These are phyloP conservation scores for Alternaria panax DNA, from an alignment of 2,329 filamentous ascomycete species.

Conservation along the genomic window DNA sequence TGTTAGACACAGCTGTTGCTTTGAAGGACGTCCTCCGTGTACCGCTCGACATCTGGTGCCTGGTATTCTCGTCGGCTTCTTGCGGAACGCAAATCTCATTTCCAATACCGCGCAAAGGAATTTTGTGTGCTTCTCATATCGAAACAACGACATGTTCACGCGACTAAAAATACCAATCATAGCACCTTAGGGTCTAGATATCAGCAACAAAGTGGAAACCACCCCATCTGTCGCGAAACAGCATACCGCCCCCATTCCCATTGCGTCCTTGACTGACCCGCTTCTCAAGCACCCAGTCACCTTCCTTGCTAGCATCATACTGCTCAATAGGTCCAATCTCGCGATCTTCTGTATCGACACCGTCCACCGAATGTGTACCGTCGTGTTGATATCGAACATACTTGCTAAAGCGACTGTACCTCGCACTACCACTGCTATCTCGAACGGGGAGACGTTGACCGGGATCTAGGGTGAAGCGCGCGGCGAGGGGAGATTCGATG, in stretches of 20 bases:
- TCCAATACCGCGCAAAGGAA: neutral
- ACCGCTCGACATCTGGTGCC: neutral
- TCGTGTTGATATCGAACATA: slow-evolving; percentile 12
- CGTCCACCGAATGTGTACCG: slow-evolving; percentile 11
- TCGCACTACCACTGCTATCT: slow-evolving; percentile 17
- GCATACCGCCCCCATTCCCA: slow-evolving; percentile 21
- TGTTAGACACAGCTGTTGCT: neutral
- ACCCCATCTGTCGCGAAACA: slow-evolving; percentile 25
- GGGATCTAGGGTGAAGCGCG: slow-evolving; percentile 12
- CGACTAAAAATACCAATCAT: too few species aligned
- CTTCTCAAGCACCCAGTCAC: slow-evolving; percentile 28
- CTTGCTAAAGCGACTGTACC: slow-evolving; percentile 23
- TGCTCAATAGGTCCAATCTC: slow-evolving; percentile 25
- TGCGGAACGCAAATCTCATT: neutral
- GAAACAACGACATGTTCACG: neutral
- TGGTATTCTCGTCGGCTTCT: neutral
- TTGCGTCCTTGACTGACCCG: slow-evolving; percentile 17
- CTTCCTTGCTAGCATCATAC: slow-evolving; percentile 16
- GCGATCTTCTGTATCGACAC: slow-evolving; percentile 16
- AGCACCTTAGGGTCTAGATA: too few species aligned
- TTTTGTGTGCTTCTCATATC: neutral
- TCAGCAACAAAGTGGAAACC: slow-evolving; percentile 26
- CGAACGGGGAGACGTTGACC: slow-evolving; percentile 17
- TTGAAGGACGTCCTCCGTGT: neutral
- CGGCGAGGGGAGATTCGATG: slow-evolving; percentile 22